Evolutionary conservation across 768 basidiomycete species (phyloP).

Genomic region (Russula foetens): DNA sequence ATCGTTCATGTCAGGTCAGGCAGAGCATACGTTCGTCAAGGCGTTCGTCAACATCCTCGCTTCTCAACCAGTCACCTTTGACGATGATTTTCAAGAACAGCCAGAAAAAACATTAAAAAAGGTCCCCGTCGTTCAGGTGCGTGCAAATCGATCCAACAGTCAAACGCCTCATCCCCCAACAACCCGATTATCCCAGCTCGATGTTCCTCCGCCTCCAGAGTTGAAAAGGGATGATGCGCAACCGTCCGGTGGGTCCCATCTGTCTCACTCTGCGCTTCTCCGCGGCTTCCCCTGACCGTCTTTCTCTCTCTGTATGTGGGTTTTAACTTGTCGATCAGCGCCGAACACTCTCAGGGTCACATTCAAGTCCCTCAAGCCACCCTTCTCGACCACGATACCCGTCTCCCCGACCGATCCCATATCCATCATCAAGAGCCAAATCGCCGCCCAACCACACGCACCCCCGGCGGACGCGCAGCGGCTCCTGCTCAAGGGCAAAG

Average conservation of each 20-base stretch:
- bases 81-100: conserved; percentile 72
- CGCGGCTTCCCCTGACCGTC: too few relatives aligned
- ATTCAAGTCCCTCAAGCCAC: conserved; percentile 90
- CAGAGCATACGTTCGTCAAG: conserved; percentile 58
- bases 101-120: conserved; percentile 56
- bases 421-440: conserved; percentile 64
- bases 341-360: conserved; percentile 52
- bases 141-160: conserved; percentile 19
- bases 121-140: conserved; percentile 61
- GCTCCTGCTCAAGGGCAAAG: conserved; percentile 90
- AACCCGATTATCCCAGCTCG: conserved; percentile 34
- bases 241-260: conserved; percentile 25
- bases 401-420: conserved; percentile 81
- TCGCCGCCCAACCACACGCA: conserved; percentile 57
- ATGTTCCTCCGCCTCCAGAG: conserved; percentile 53
- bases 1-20: conserved; percentile 31
- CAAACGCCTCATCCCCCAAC: neutral
- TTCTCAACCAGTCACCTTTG: conserved; percentile 57
- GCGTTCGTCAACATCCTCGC: conserved; percentile 56
- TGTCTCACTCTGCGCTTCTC: neutral
- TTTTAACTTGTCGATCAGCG: neutral
- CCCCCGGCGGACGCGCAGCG: conserved; percentile 79
- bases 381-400: conserved; percentile 62
- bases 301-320: too few relatives aligned
- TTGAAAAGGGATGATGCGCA: conserved; percentile 33